phyloP scores from a whole-genome alignment of 2,329 filamentous ascomycete genomes.

The Pezicula carpinea region DNA sequence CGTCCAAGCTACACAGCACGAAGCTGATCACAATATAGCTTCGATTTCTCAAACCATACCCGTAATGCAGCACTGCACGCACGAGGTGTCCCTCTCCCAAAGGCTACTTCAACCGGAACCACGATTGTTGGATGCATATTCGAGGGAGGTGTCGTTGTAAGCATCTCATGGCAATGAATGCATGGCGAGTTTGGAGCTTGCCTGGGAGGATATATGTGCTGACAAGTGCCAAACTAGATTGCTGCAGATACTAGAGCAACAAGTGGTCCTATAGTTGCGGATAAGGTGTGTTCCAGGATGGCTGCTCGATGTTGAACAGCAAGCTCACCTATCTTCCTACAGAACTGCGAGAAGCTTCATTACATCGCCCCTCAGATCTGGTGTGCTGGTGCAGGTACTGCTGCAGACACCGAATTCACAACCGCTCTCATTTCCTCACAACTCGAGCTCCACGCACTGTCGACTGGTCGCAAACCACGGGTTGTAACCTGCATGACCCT shows the following conservation, averaged over 20 bases:
- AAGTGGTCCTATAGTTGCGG: conserved; percentile 94
- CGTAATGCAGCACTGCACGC: conserved; percentile 95
- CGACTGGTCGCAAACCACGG: conserved; percentile 91
- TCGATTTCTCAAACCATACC: conserved; percentile 99
- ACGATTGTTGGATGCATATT: conserved; percentile 98
- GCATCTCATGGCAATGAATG: conserved; percentile 29
- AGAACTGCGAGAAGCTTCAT: conserved; percentile 99
- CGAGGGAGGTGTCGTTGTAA: conserved; percentile 89
- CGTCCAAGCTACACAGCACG: too few relatives aligned
- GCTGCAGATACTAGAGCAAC: conserved; percentile 97
- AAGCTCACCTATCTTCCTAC: conserved; percentile 12
- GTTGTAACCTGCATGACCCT: conserved; percentile 99
- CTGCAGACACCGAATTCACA: conserved; percentile 98
- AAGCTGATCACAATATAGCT: conserved; percentile 46
- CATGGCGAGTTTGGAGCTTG: background rate
- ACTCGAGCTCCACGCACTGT: conserved; percentile 94
- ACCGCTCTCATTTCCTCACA: conserved; percentile 98
- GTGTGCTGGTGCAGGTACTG: conserved; percentile 97
- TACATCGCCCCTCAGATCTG: conserved; percentile 98
- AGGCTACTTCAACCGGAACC: conserved; percentile 97
- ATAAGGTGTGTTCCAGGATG: conserved; percentile 61
- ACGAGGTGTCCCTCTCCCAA: conserved; percentile 88
- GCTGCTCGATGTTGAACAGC: background rate
- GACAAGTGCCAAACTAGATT: conserved; percentile 52
- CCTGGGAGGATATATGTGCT: conserved; percentile 9